A percentile compares a stretch with the other conserved stretches of the same genome.
Evolutionary conservation across 805 yeast species (phyloP).

Genomic region (Saccharomycopsis guyanensis): DNA sequence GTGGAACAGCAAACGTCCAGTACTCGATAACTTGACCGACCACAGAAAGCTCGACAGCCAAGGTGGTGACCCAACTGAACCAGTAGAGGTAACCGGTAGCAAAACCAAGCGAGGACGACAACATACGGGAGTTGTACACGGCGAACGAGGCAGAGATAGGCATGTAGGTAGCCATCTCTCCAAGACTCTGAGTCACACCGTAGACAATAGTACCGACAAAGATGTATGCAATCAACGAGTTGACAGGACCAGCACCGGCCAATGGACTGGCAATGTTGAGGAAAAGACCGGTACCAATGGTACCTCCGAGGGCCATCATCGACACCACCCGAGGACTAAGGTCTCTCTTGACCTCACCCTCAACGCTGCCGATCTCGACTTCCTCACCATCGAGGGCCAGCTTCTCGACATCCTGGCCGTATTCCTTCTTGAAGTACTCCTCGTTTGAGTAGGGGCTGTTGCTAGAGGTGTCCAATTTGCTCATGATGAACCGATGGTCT

Average conservation of each 20-base stretch:
- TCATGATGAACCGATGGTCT: too few species aligned
- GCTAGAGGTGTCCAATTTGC: background rate
- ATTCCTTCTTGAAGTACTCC: background rate
- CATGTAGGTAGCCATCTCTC: slow-evolving; percentile 72
- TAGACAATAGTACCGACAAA: slow-evolving; percentile 57
- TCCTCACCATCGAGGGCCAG: slow-evolving; percentile 16
- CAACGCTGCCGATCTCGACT: slow-evolving; percentile 28
- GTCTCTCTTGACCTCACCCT: slow-evolving; percentile 44
- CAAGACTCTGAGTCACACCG: slow-evolving; percentile 56
- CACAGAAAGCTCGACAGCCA: slow-evolving; percentile 52
- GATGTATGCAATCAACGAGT: slow-evolving; percentile 49
- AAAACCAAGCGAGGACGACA: slow-evolving; percentile 59
- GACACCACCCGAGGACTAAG: slow-evolving; percentile 58
- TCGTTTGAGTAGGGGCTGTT: slow-evolving; percentile 1
- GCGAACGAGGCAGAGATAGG: slow-evolving; percentile 57
- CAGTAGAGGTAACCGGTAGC: slow-evolving; percentile 66
- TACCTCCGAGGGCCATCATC: slow-evolving; percentile 69
- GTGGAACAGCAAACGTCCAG: slow-evolving; percentile 49
- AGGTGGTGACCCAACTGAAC: slow-evolving; percentile 68
- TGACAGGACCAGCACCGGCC: slow-evolving; percentile 55
- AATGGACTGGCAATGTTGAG: slow-evolving; percentile 54
- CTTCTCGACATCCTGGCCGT: slow-evolving; percentile 3
- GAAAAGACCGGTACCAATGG: slow-evolving; percentile 66
- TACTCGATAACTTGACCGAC: slow-evolving; percentile 46
- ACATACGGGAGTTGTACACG: slow-evolving; percentile 53